phyloP scores from a whole-genome alignment of 2,329 filamentous ascomycete species.

The Xylaria hypoxylon region DNA sequence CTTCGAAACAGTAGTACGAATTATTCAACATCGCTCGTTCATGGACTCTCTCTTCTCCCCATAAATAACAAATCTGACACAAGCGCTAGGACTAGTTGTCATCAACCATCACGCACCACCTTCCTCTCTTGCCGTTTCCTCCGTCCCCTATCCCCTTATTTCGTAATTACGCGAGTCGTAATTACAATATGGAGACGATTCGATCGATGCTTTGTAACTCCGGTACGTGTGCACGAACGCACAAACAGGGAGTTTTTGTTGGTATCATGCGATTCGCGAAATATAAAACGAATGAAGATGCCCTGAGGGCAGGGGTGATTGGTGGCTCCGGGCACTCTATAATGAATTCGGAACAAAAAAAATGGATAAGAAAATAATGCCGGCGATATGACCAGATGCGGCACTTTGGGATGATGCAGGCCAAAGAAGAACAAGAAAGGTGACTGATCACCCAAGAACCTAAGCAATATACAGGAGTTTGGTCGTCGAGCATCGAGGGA shows the following conservation, averaged over 20 bases:
- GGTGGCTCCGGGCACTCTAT: constrained; percentile 37
- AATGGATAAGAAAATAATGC: neutral
- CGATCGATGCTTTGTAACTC: constrained; percentile 6
- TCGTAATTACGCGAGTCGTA: constrained; percentile 8
- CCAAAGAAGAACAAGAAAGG: neutral
- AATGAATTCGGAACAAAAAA: neutral
- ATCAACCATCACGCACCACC: neutral
- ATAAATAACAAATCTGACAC: constrained; percentile 1
- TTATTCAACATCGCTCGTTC: neutral
- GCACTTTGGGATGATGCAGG: neutral
- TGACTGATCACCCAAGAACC: constrained; percentile 10
- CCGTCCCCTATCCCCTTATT: constrained; percentile 2
- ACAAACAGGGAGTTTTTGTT: constrained; percentile 21
- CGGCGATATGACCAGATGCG: constrained; percentile 10
- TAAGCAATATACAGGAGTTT: constrained; percentile 33
- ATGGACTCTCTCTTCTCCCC: constrained; percentile 3
- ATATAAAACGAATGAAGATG: constrained; percentile 32
- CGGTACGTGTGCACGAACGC: constrained; percentile 3
- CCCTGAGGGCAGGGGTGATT: constrained; percentile 27
- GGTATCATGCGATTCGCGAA: constrained; percentile 34
- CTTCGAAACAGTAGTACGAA: constrained; percentile 15
- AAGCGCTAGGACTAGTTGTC: neutral
- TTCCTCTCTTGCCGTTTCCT: neutral
- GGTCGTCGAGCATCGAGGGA: constrained; percentile 7
- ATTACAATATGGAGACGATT: constrained; percentile 13